Evolutionary conservation across 2,329 filamentous ascomycete species (phyloP).

Genomic region (Knufia petricola): DNA sequence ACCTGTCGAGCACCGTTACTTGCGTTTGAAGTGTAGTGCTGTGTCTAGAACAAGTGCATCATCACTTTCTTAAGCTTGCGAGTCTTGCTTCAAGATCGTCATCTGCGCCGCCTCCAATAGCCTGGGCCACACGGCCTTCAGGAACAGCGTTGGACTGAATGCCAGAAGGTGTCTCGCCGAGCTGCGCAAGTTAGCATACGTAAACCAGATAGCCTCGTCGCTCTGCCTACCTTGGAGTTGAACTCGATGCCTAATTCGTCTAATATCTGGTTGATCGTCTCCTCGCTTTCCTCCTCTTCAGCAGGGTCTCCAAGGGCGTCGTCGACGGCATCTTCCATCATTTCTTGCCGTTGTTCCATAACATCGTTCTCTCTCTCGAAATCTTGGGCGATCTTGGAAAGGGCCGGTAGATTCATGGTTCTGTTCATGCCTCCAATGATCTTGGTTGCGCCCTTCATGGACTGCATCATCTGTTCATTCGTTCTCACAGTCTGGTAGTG

Average conservation of each 20-base stretch:
- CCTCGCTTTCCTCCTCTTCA: slow-evolving; percentile 82
- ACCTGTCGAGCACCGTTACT: background rate
- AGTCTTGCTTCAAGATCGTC: slow-evolving; percentile 90
- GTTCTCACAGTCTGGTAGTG: slow-evolving; percentile 73
- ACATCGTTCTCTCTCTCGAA: slow-evolving; percentile 98
- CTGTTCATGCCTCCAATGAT: slow-evolving; percentile 94
- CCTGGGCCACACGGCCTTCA: slow-evolving; percentile 75
- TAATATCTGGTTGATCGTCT: slow-evolving; percentile 90
- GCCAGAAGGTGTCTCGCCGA: slow-evolving; percentile 83
- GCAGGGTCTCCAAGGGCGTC: slow-evolving; percentile 85
- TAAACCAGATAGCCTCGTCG: too few species aligned
- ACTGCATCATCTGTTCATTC: slow-evolving; percentile 99
- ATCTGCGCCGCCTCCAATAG: slow-evolving; percentile 64
- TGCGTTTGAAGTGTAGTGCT: background rate
- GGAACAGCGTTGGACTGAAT: slow-evolving; percentile 63
- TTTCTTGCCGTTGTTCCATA: slow-evolving; percentile 97
- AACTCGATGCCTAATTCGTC: slow-evolving; percentile 96
- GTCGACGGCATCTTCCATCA: slow-evolving; percentile 99
- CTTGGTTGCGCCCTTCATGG: slow-evolving; percentile 94
- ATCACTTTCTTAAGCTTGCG: slow-evolving; percentile 63
- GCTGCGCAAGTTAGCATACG: slow-evolving; percentile 43
- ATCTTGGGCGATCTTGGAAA: slow-evolving; percentile 97
- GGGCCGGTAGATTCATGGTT: slow-evolving; percentile 89
- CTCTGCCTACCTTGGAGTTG: slow-evolving; percentile 74
- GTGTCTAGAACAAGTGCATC: background rate